These are phyloP conservation scores for Cucurbita maxima DNA, from an alignment of 306 rosid genomes.

Conservation along the genomic window DNA sequence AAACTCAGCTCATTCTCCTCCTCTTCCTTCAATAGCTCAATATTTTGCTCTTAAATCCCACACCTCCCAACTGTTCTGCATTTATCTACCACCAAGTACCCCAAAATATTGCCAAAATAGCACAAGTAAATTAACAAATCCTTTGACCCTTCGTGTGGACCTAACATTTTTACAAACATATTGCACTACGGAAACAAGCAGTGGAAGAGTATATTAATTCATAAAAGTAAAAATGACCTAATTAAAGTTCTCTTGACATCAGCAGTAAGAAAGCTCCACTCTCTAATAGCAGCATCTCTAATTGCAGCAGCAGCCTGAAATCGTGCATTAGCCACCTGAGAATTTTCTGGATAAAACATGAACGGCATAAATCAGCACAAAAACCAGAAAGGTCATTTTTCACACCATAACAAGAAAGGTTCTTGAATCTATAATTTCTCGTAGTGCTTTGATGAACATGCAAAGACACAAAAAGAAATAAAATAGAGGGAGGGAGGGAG, in stretches of 20 bases:
- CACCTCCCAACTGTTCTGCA: neutral
- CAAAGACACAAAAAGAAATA: neutral
- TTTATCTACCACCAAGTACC: neutral
- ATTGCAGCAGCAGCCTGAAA: constrained; percentile 93
- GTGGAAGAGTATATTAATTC: neutral
- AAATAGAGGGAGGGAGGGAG: neutral
- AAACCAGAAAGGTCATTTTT: neutral
- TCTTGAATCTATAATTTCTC: neutral
- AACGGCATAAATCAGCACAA: constrained; percentile 13
- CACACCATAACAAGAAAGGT: neutral
- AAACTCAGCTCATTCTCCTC: neutral
- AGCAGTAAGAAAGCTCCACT: constrained; percentile 64
- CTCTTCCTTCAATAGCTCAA: neutral
- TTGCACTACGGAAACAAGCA: neutral
- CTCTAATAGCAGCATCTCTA: constrained; percentile 85
- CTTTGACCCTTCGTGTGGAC: neutral
- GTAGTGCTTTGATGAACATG: neutral
- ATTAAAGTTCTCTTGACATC: constrained; percentile 69
- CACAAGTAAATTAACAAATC: neutral
- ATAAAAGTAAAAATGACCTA: constrained; percentile 28
- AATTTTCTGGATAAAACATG: constrained; percentile 50
- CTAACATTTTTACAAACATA: neutral
- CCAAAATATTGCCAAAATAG: neutral
- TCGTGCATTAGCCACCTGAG: constrained; percentile 65
- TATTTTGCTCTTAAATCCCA: neutral